Base-by-base conservation (phyloP, 2,329 filamentous ascomycete genomes). In the Trichoderma lentiforme region DNA sequence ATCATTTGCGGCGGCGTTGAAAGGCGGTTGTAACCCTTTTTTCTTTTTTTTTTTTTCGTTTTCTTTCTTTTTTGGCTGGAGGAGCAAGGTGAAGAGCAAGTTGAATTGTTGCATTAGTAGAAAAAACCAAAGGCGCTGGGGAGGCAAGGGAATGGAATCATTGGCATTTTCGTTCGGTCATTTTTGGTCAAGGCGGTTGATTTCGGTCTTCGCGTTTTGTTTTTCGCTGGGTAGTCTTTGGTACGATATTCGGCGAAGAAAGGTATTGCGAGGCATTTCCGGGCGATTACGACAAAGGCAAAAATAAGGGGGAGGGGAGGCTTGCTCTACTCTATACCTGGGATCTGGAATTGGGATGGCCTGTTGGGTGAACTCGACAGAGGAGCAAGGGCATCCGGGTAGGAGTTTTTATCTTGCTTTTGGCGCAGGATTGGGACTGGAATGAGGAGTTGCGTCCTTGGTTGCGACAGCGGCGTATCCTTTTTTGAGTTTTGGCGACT, bases 111-210 rank as follows among this genome's bases (percentile, higher is more conserved):
- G 76, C 76, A 78, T 78, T 71, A 73, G 73, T 74, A 74, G 68
- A 70, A 72, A 72, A 53, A 53, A 47, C 64, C 71, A 73, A 60
- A 60, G 77, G 77, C 77, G 76, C 77, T 74, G 77, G 74, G 74
- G 71, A 73, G 57, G 66, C 28, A 61, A 70, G 36, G 65, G 65
- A 75, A 68, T 74, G 73, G 73, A 73, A 74, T 70, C 73, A 77
- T 75, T 73, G 73, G 67, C 71, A 74, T 68, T 71, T 74, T 73
- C 73, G 63, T 72, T 74, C 63, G 73, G 72, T 76, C 70, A 73
- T 71, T 73, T 73, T 73, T 73, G 74, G 57, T 74, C 66, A 74
- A 72, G 71, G 71, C 71, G 68, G 68, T 71, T 62, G 71, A 71
- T 73, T 71, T 71, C 68, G 73, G 71, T 76, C 62, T 73, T 71